phyloP scores from a whole-genome alignment of 805 yeast genomes.

The Martiniozyma abietophila region DNA sequence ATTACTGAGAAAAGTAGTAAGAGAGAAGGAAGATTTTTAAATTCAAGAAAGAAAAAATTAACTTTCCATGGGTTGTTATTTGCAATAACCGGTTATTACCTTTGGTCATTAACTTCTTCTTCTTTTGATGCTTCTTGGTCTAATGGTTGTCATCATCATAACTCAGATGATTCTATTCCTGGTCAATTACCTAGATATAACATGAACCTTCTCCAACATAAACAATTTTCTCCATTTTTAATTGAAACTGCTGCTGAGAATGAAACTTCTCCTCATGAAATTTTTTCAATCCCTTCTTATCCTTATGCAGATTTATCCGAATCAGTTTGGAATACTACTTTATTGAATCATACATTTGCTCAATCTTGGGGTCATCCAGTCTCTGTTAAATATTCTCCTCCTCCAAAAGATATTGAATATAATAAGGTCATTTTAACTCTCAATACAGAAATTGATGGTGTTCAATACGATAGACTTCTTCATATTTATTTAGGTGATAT shows the following conservation, averaged over 20 bases:
- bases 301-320: conserved; percentile 18
- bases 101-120: too few species aligned
- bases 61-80: too few species aligned
- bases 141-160: too few species aligned
- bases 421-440: conserved; percentile 46
- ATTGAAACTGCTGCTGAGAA: neutral
- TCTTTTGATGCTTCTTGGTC: too few species aligned
- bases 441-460: conserved; percentile 44
- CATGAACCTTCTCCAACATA: too few species aligned
- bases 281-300: conserved; percentile 23
- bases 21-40: too few species aligned
- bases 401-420: conserved; percentile 33
- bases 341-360: conserved; percentile 44
- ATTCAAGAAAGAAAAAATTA: too few species aligned
- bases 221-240: too few species aligned
- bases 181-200: too few species aligned
- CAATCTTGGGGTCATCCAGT: conserved; percentile 54
- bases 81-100: too few species aligned
- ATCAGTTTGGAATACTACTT: conserved; percentile 31
- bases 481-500: conserved; percentile 53
- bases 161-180: too few species aligned
- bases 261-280: conserved; percentile 23
- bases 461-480: conserved; percentile 58
- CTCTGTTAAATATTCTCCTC: conserved; percentile 32
- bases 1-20: too few species aligned